phyloP scores from a whole-genome alignment of 495 filamentous ascomycete species.

The Lophium mytilinum region DNA sequence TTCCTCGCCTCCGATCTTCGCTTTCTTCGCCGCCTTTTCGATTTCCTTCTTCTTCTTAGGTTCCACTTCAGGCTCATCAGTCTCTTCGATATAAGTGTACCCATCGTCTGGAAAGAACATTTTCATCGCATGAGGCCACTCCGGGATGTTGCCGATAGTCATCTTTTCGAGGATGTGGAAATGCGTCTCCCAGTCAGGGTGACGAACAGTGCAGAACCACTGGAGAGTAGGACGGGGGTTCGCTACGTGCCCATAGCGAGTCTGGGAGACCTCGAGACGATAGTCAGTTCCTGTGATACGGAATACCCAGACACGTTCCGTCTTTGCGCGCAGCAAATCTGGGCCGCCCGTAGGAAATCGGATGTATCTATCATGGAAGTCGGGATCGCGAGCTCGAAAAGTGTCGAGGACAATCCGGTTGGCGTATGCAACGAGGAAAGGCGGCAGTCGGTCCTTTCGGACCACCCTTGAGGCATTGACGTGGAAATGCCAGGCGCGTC shows the following conservation, averaged over 20 bases:
- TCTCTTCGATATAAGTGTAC: too few relatives aligned
- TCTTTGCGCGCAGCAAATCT: background rate
- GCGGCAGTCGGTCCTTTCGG: background rate
- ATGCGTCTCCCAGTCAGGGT: slow-evolving; percentile 16
- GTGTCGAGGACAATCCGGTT: slow-evolving; percentile 5
- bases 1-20: background rate
- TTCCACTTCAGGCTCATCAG: too few relatives aligned
- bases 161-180: slow-evolving; percentile 9
- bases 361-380: background rate
- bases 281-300: background rate
- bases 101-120: slow-evolving; percentile 19
- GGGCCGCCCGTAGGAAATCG: background rate
- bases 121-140: slow-evolving; percentile 2
- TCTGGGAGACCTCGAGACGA: background rate
- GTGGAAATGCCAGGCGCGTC: slow-evolving; percentile 14
- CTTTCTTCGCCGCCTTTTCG: too few relatives aligned
- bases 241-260: background rate
- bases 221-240: background rate
- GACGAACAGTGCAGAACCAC: slow-evolving; percentile 13
- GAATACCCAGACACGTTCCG: background rate
- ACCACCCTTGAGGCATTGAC: slow-evolving; percentile 4
- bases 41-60: too few relatives aligned
- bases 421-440: slow-evolving; percentile 5
- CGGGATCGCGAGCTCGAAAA: background rate
- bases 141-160: background rate